Conservation (phyloP, 2,329 filamentous ascomycete species). For the Arachnomyces sp. region DNA sequence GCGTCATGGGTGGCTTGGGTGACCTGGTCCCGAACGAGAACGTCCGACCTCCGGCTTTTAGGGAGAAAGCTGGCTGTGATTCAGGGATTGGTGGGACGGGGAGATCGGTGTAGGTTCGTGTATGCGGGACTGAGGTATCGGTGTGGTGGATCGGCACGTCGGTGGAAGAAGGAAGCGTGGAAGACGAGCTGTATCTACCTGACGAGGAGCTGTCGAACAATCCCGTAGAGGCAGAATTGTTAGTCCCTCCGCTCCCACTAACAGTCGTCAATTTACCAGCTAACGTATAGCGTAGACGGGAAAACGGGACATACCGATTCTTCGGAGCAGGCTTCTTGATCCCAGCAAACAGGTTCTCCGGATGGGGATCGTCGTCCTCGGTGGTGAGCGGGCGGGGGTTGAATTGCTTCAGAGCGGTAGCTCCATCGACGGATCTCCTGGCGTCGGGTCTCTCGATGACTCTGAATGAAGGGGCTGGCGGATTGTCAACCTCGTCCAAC, state of each 20-base stretch:
- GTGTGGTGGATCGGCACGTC: conserved; percentile 36
- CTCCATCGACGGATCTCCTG: conserved; percentile 37
- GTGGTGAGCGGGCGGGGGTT: conserved; percentile 27
- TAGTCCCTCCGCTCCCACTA: conserved; percentile 42
- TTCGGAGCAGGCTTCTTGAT: conserved; percentile 26
- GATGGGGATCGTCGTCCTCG: conserved; percentile 29
- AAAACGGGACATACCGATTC: conserved; percentile 26
- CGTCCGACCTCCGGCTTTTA: conserved; percentile 42
- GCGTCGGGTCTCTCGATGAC: conserved; percentile 44
- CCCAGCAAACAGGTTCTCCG: conserved; percentile 32
- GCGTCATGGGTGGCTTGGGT: conserved; percentile 22
- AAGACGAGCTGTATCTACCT: conserved; percentile 46
- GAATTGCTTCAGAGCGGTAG: conserved; percentile 28
- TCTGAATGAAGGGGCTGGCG: conserved; percentile 41
- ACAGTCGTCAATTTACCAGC: conserved; percentile 21
- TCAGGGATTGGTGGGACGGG: conserved; percentile 34
- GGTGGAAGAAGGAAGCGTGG: conserved; percentile 48
- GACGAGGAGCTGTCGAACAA: conserved; percentile 41
- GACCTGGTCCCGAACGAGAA: conserved; percentile 46
- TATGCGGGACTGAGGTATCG: conserved; percentile 28
- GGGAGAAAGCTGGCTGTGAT: conserved; percentile 28
- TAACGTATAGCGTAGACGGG: conserved; percentile 9
- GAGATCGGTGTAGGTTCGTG: conserved; percentile 33
- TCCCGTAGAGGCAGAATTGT: conserved; percentile 39
- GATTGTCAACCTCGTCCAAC: conserved; percentile 39